Evolutionary conservation across 306 rosid genomes (phyloP).

Genomic region (Sphenostylis stenocarpa): DNA sequence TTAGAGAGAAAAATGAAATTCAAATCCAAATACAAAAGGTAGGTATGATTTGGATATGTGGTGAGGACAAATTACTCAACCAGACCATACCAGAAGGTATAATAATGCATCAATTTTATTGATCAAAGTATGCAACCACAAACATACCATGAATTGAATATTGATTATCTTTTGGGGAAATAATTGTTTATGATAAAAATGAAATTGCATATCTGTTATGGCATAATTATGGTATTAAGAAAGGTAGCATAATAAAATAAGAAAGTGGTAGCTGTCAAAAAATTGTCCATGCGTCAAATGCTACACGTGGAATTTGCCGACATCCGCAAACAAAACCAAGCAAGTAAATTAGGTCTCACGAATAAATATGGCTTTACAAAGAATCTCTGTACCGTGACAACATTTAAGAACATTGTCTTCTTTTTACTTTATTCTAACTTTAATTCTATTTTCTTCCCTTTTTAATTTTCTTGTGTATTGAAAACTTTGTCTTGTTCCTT

Average conservation of each 20-base stretch:
- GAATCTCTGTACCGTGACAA: neutral
- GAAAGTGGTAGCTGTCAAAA: slow-evolving; percentile 17
- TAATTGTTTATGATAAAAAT: slow-evolving; percentile 4
- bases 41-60: slow-evolving; percentile 4
- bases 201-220: slow-evolving; percentile 21
- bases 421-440: neutral
- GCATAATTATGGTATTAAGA: neutral
- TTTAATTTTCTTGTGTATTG: neutral
- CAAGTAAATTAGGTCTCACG: neutral
- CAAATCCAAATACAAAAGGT: neutral
- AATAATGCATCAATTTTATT: neutral
- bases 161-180: neutral
- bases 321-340: slow-evolving; percentile 4
- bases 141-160: slow-evolving; percentile 9
- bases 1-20: neutral
- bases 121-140: neutral
- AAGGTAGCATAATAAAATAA: neutral
- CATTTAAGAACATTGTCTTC: neutral
- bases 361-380: neutral
- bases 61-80: neutral
- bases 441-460: neutral
- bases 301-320: slow-evolving; percentile 35
- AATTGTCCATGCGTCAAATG: slow-evolving; percentile 19
- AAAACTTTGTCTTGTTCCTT: neutral
- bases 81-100: neutral